phyloP scores from a whole-genome alignment of 2,329 filamentous ascomycete species.

The Penicillium sp. region DNA sequence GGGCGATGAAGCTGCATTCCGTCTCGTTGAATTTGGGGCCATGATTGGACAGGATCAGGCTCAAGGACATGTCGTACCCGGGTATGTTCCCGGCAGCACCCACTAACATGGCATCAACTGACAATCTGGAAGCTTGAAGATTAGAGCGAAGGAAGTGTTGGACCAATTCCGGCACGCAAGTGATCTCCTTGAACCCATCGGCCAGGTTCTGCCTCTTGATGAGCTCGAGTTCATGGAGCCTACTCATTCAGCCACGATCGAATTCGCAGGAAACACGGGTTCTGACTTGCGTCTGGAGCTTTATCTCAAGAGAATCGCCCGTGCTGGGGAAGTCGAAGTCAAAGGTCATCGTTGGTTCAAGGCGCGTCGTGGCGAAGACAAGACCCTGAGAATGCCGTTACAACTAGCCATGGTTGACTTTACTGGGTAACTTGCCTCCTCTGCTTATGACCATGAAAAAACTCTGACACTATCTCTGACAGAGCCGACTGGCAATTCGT shows the following conservation, averaged over 20 bases:
- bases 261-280: constrained; percentile 37
- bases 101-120: background rate
- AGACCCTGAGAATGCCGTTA: constrained; percentile 26
- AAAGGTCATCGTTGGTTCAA: constrained; percentile 41
- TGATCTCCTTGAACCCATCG: constrained; percentile 31
- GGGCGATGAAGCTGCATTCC: constrained; percentile 30
- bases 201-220: constrained; percentile 19
- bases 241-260: constrained; percentile 45
- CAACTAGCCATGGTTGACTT: constrained; percentile 43
- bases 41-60: constrained; percentile 43
- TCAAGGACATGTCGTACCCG: constrained; percentile 40
- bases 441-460: background rate
- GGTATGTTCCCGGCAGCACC: constrained; percentile 28
- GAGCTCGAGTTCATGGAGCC: constrained; percentile 31
- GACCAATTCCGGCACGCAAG: constrained; percentile 31
- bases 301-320: constrained; percentile 34
- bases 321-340: constrained; percentile 36
- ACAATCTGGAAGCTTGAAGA: constrained; percentile 24
- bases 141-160: constrained; percentile 31
- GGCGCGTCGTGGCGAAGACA: constrained; percentile 26
- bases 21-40: constrained; percentile 43
- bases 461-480: background rate
- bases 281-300: constrained; percentile 42
- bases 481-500: constrained; percentile 47
- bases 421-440: constrained; percentile 30